Evolutionary conservation across 2,329 filamentous ascomycete species (phyloP).

Genomic region (Annulohypoxylon truncatum): DNA sequence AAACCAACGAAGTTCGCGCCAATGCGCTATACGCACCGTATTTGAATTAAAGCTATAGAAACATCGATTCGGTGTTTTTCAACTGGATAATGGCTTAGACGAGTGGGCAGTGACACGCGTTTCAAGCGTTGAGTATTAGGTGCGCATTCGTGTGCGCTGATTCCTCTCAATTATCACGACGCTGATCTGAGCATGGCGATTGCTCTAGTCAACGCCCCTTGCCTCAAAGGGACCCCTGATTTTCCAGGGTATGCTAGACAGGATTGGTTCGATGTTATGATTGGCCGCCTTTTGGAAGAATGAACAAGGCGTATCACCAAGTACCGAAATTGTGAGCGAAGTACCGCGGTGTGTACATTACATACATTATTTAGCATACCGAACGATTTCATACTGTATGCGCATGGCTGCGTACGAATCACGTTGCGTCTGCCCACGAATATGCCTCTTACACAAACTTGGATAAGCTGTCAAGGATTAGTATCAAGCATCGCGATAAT

Average conservation of each 20-base stretch:
- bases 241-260: constrained; percentile 35
- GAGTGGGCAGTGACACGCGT: background rate
- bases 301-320: constrained; percentile 43
- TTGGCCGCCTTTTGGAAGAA: constrained; percentile 47
- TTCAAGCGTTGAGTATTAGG: constrained; percentile 2
- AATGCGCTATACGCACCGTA: background rate
- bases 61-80: background rate
- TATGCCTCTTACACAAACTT: constrained; percentile 7
- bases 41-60: background rate
- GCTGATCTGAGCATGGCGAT: background rate
- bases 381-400: constrained; percentile 29
- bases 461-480: background rate
- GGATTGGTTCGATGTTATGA: constrained; percentile 34
- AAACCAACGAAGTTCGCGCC: constrained; percentile 29
- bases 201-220: constrained; percentile 42
- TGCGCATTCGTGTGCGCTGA: constrained; percentile 4
- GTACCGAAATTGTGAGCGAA: constrained; percentile 42
- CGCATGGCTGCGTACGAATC: constrained; percentile 21
- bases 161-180: background rate
- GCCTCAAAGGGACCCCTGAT: constrained; percentile 49
- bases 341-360: constrained; percentile 34
- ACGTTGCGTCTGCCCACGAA: constrained; percentile 14
- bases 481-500: constrained; percentile 5
- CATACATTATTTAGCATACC: constrained; percentile 5
- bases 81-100: background rate